Percentiles rank a stretch among this genome's conserved stretches.
These are phyloP conservation scores for Pythium chondricola DNA, from an alignment of 352 stramenopile species.

Conservation along the genomic window DNA sequence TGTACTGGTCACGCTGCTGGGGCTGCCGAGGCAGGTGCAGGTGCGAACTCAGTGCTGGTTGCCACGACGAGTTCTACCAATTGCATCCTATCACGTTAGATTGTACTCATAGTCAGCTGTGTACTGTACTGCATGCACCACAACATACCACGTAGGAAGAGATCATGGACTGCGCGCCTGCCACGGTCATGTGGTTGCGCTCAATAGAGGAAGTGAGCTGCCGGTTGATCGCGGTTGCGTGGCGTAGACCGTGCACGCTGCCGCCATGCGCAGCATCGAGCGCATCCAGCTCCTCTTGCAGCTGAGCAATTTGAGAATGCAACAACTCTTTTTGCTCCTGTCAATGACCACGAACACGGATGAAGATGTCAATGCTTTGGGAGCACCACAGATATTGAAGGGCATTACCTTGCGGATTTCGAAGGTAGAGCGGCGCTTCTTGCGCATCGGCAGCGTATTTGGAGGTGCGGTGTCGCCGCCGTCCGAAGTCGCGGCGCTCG, in stretches of 20 bases:
- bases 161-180: constrained; percentile 16
- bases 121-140: neutral
- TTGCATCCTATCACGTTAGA: neutral
- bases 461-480: too few species aligned
- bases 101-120: neutral
- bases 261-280: constrained; percentile 4
- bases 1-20: neutral
- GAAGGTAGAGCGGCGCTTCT: too few species aligned
- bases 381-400: too few species aligned
- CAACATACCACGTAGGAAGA: constrained; percentile 9
- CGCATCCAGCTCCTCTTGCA: constrained; percentile 1
- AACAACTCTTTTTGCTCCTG: constrained; percentile 16
- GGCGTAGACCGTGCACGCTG: constrained; percentile 10
- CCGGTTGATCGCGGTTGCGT: neutral
- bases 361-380: too few species aligned
- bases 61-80: constrained; percentile 3
- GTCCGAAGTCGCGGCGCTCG: too few species aligned
- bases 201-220: constrained; percentile 4
- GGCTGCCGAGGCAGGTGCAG: constrained; percentile 10
- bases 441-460: too few species aligned
- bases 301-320: constrained; percentile 6
- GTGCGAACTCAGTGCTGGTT: constrained; percentile 5
- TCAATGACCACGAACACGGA: too few species aligned
- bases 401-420: too few species aligned
- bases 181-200: constrained; percentile 9